Evolutionary conservation across 2,329 filamentous ascomycete species (phyloP).

Genomic region (Salinomyces thailandicus): DNA sequence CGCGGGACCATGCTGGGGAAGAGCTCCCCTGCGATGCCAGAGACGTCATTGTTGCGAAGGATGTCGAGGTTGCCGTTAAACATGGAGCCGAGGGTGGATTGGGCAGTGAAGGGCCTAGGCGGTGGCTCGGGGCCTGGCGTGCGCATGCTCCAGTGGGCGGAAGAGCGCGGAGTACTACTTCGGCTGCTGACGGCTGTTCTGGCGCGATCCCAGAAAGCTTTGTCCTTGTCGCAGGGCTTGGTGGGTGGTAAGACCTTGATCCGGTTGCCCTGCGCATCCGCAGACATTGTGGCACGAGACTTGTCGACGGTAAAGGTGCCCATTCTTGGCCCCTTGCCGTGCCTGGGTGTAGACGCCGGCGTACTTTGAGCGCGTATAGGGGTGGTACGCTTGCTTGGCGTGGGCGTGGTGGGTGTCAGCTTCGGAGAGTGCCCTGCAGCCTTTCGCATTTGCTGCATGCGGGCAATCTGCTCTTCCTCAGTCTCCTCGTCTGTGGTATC

Average conservation of each 20-base stretch:
- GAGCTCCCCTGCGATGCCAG: slow-evolving; percentile 35
- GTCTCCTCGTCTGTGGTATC: slow-evolving; percentile 28
- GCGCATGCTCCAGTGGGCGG: slow-evolving; percentile 13
- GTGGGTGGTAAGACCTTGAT: slow-evolving; percentile 13
- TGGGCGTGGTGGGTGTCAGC: slow-evolving; percentile 14
- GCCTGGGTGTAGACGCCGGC: slow-evolving; percentile 7
- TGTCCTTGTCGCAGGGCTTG: slow-evolving; percentile 13
- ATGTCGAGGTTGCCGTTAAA: slow-evolving; percentile 43
- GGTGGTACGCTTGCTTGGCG: slow-evolving; percentile 2
- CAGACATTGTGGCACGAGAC: slow-evolving; percentile 13
- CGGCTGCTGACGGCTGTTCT: slow-evolving; percentile 18
- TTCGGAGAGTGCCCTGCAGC: slow-evolving; percentile 9
- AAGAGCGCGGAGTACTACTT: slow-evolving; percentile 22
- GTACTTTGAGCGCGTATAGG: not conserved
- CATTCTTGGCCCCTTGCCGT: slow-evolving; percentile 12
- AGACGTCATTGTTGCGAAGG: slow-evolving; percentile 58
- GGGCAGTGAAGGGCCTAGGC: slow-evolving; percentile 23
- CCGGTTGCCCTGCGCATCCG: slow-evolving; percentile 9
- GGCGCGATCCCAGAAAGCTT: slow-evolving; percentile 24
- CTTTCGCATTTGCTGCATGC: slow-evolving; percentile 13
- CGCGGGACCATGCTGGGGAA: slow-evolving; percentile 32
- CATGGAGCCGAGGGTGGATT: slow-evolving; percentile 23
- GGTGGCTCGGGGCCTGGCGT: slow-evolving; percentile 14
- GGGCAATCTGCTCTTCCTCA: slow-evolving; percentile 17
- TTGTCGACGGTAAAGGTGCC: slow-evolving; percentile 22